These are phyloP conservation scores for Dictyophora rubrovolvata DNA, from an alignment of 768 basidiomycete genomes.

Conservation along the genomic window DNA sequence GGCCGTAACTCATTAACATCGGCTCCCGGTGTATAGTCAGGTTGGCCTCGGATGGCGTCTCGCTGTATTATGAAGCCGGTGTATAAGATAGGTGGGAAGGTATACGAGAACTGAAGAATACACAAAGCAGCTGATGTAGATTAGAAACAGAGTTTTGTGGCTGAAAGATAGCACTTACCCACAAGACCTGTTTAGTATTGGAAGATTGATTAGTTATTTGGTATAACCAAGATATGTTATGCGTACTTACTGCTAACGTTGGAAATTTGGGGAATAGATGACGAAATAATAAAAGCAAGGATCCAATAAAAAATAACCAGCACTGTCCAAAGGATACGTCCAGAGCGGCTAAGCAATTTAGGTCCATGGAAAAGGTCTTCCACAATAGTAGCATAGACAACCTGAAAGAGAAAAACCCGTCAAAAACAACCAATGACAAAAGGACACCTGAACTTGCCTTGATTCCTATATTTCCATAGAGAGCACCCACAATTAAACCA, in stretches of 20 bases:
- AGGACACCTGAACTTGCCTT: constrained; percentile 14
- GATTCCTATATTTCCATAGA: constrained; percentile 56
- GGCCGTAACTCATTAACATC: neutral
- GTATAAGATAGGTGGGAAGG: constrained; percentile 38
- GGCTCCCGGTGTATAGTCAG: constrained; percentile 5
- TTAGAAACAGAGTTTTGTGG: neutral
- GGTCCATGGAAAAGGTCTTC: constrained; percentile 44
- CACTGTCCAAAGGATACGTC: constrained; percentile 37
- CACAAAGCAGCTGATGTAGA: constrained; percentile 44
- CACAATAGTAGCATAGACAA: constrained; percentile 43
- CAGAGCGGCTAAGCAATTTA: constrained; percentile 30
- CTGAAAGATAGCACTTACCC: neutral
- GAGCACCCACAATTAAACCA: constrained; percentile 48
- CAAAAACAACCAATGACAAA: neutral
- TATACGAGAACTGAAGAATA: constrained; percentile 53
- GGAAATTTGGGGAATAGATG: constrained; percentile 51
- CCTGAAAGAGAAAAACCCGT: constrained; percentile 20
- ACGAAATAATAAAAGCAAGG: constrained; percentile 37
- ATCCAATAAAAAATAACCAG: constrained; percentile 23
- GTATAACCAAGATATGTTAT: neutral
- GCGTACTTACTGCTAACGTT: constrained; percentile 30
- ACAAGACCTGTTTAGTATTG: neutral
- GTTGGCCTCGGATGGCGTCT: constrained; percentile 17
- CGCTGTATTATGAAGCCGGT: constrained; percentile 24
- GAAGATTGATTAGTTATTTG: neutral